Base-by-base conservation (phyloP, 176 grass and related monocot genomes). In the Canna indica region DNA sequence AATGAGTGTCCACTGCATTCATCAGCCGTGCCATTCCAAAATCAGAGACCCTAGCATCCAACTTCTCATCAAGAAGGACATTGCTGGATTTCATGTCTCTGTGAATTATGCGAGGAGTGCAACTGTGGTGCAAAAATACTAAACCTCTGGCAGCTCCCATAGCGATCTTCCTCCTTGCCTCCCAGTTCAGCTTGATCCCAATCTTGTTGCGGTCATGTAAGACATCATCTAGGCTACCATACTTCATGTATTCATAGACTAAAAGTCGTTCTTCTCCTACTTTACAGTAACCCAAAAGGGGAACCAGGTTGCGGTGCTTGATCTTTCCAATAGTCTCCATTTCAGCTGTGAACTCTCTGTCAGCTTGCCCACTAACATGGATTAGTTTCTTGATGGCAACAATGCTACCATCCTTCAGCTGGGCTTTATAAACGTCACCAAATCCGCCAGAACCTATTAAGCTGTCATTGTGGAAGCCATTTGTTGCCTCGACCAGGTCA, bases 21-120 rank as follows among this genome's bases (percentile, higher is more conserved):
- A 77, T 77, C 36, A 59, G 50, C 36, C 75, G 54, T n/a, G 75
- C 75, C 75, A 77, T 77, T 18, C 75, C 75, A 26, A 77, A 77
- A 32, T 77, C 75, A 1, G 75, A 77, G 47, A 77, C 75, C 36
- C 75, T 68, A 0, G 64, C 75, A 31, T 77, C 75, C 36, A 69
- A 69, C 8, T 69, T 56, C n/a, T 77, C 75, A 3, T 77, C 75
- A 22, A 77, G 36, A 33, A 77, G 75, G 47, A 77, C 75, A 16
- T 77, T 77, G 64, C 75, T 77, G 16, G 75, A 77, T 8, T 77
- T 77, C 75, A 77, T 77, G n/a, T 77, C 75, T 17, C 75, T 69
- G 65, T 77, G 75, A 28, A 77, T 69, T 56, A 77, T 77, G 25
- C 57, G 75, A 20, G 75, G 75, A 13, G n/a, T 56, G 75, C 75